Conservation (phyloP, 768 basidiomycete genomes). For the Boletus pseudopeckii region DNA sequence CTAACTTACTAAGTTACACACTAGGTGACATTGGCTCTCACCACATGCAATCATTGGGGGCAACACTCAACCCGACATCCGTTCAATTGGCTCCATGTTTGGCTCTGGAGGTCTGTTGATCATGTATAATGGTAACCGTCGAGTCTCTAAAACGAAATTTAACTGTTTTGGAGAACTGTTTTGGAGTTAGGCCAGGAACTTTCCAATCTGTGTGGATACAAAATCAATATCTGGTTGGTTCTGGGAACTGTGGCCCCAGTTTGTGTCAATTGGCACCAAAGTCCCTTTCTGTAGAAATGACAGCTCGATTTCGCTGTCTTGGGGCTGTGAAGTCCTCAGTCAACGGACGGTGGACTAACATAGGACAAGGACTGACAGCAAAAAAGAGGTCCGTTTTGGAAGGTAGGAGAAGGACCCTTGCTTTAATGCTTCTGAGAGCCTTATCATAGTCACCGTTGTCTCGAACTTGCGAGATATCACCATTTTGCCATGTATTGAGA, state of each 20-base stretch:
- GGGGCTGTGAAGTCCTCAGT: constrained; percentile 36
- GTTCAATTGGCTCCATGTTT: background rate
- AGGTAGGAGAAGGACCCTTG: constrained; percentile 53
- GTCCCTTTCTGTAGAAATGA: constrained; percentile 38
- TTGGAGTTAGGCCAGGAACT: constrained; percentile 13
- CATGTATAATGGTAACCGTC: background rate
- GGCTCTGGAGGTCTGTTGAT: background rate
- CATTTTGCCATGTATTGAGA: constrained; percentile 48
- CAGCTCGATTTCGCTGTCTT: constrained; percentile 49
- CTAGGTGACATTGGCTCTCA: no score
- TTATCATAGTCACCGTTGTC: constrained; percentile 42
- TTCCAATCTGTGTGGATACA: constrained; percentile 5
- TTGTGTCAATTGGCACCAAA: constrained; percentile 42
- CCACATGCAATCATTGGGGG: no score
- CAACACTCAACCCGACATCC: background rate
- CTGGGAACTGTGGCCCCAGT: constrained; percentile 17
- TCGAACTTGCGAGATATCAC: constrained; percentile 45
- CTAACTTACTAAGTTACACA: no score
- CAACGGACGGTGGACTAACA: background rate
- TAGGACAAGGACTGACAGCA: constrained; percentile 32
- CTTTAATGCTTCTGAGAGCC: constrained; percentile 42
- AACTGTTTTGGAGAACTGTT: no score
- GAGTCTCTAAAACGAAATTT: background rate
- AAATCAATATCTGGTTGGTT: constrained; percentile 6
- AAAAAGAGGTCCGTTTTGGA: constrained; percentile 58